A percentile compares a stretch with the other conserved stretches of the same genome.
These are phyloP conservation scores for Cladosporium sphaerospermum DNA, from an alignment of 2,329 filamentous ascomycete genomes.

Conservation along the genomic window DNA sequence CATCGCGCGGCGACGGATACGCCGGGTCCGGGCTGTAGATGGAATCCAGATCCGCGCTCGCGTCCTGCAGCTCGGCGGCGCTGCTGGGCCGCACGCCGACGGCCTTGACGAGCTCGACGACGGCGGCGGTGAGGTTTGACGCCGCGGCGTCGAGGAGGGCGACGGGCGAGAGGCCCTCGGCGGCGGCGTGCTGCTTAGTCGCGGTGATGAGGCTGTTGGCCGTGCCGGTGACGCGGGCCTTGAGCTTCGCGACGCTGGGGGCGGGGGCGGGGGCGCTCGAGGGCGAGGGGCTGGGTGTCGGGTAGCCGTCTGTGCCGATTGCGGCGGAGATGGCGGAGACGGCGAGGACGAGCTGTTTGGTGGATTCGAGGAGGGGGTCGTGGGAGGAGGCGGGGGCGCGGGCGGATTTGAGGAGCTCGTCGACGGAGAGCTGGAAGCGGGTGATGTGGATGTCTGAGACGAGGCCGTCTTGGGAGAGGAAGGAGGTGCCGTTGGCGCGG, in stretches of 20 bases:
- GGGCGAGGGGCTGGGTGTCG: slow-evolving; percentile 25
- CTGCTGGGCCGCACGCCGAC: slow-evolving; percentile 64
- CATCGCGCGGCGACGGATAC: neutral
- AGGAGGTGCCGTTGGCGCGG: slow-evolving; percentile 47
- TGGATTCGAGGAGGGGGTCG: slow-evolving; percentile 69
- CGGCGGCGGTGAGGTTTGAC: slow-evolving; percentile 76
- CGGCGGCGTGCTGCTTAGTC: slow-evolving; percentile 80
- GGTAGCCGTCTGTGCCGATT: slow-evolving; percentile 45
- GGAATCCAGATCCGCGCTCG: slow-evolving; percentile 19
- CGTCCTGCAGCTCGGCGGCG: slow-evolving; percentile 18
- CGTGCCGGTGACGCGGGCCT: slow-evolving; percentile 78
- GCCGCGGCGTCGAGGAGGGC: slow-evolving; percentile 89
- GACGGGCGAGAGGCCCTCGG: slow-evolving; percentile 83
- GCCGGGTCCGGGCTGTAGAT: slow-evolving; percentile 18
- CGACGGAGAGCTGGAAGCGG: slow-evolving; percentile 88
- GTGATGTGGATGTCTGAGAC: slow-evolving; percentile 91
- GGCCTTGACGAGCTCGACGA: slow-evolving; percentile 76
- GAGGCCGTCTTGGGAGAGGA: slow-evolving; percentile 58
- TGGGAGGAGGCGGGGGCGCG: slow-evolving; percentile 58
- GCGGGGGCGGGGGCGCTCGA: slow-evolving; percentile 22
- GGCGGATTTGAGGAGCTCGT: slow-evolving; percentile 76
- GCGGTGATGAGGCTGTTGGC: slow-evolving; percentile 95
- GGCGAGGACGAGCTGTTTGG: slow-evolving; percentile 77
- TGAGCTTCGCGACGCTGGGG: slow-evolving; percentile 50
- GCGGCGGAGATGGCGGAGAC: slow-evolving; percentile 82